Conservation (phyloP, 768 basidiomycete genomes). For the Boletus huronensis region DNA sequence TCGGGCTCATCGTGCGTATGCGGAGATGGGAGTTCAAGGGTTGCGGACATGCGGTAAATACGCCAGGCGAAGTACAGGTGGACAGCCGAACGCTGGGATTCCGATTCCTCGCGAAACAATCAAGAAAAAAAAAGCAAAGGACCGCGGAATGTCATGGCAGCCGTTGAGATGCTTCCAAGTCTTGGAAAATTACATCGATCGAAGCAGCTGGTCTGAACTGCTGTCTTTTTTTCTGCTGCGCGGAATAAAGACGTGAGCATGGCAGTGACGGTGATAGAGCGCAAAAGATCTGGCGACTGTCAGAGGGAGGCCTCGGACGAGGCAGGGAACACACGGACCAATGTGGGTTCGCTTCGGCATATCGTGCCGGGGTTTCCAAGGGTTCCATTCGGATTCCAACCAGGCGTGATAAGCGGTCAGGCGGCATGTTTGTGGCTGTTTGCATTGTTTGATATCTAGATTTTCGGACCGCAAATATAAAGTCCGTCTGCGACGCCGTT, state of each 20-base stretch:
- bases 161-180: background rate
- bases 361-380: conserved; percentile 25
- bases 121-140: background rate
- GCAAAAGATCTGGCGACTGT: background rate
- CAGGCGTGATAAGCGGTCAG: conserved; percentile 16
- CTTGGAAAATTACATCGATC: background rate
- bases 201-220: background rate
- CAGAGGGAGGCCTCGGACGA: background rate
- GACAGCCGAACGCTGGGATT: background rate
- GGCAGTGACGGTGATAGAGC: conserved; percentile 13
- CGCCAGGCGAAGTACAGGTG: background rate
- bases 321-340: conserved; percentile 23
- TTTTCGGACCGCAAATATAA: conserved; percentile 33
- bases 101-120: background rate
- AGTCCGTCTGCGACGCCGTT: conserved; percentile 29
- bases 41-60: conserved; percentile 14
- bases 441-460: conserved; percentile 24
- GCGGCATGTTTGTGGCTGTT: conserved; percentile 25
- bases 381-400: conserved; percentile 23
- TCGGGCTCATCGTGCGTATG: background rate
- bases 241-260: background rate
- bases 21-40: background rate
- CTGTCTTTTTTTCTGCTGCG: background rate
- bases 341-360: conserved; percentile 7
- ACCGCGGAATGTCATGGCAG: background rate